Conservation (phyloP, 2,329 filamentous ascomycete species). For the Arthroderma sp. region DNA sequence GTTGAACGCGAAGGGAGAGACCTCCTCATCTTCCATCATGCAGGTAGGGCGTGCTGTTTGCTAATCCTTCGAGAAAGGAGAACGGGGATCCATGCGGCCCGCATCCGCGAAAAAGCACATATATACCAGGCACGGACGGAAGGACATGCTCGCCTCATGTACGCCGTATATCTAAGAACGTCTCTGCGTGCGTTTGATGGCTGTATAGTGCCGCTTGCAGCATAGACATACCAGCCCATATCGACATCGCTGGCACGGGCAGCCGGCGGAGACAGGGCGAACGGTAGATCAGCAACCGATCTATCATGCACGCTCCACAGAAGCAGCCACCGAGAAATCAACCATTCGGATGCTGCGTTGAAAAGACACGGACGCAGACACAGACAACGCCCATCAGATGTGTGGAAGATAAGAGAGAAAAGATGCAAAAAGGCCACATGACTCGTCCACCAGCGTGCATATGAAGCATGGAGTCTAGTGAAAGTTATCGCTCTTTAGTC, state of each 20-base stretch:
- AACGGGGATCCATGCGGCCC: background rate
- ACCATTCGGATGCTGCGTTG: slow-evolving; percentile 1
- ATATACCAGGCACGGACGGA: background rate
- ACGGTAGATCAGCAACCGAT: slow-evolving; percentile 3
- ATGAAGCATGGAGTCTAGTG: background rate
- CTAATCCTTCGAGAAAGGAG: background rate
- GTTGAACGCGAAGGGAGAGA: background rate
- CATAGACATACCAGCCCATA: background rate
- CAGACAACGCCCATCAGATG: background rate
- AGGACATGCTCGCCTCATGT: no score
- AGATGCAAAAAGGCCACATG: background rate
- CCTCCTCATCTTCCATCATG: background rate
- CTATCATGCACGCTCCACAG: background rate
- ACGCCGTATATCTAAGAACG: no score
- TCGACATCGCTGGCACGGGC: background rate
- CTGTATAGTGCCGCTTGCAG: background rate
- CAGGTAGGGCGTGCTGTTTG: background rate
- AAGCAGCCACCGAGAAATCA: background rate
- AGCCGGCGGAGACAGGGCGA: background rate
- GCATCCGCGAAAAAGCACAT: background rate
- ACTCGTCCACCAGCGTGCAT: background rate
- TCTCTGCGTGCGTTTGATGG: background rate
- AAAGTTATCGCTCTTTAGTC: background rate
- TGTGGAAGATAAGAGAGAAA: background rate
- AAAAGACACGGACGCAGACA: background rate